Percentiles rank a stretch among this genome's conserved stretches.
Conservation (phyloP, 164 flowering plant genomes). For the Sedum album region DNA sequence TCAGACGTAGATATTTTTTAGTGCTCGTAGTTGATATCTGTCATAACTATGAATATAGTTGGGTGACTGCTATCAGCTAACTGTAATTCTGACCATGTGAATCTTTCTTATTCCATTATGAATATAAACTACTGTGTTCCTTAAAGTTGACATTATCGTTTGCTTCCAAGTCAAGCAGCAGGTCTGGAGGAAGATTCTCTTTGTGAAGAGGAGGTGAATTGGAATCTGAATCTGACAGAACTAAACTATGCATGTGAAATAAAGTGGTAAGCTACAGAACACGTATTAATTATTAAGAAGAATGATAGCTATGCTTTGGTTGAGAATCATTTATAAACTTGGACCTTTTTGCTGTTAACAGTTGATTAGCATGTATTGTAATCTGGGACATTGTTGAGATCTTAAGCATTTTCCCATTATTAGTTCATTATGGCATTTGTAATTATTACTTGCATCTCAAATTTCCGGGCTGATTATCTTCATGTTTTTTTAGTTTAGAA, state of each 20-base stretch:
- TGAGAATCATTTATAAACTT: neutral
- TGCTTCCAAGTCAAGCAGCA: neutral
- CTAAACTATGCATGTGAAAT: neutral
- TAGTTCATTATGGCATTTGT: neutral
- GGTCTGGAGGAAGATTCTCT: neutral
- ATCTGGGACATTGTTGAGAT: no score
- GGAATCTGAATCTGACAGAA: neutral
- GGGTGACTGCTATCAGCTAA: conserved; percentile 5
- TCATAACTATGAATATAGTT: neutral
- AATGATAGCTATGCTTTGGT: neutral
- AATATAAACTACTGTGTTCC: neutral
- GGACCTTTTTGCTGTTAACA: neutral
- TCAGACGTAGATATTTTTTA: neutral
- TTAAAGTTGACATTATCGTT: neutral
- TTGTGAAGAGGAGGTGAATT: neutral
- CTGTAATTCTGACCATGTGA: conserved; percentile 1
- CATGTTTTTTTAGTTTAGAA: neutral
- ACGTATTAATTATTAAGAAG: neutral
- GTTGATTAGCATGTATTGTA: neutral
- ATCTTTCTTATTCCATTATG: neutral
- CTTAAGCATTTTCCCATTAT: neutral
- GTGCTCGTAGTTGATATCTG: neutral
- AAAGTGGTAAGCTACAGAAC: neutral
- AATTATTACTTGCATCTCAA: neutral
- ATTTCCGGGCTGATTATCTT: neutral